These are phyloP conservation scores for Lachnellula subtilissima DNA, from an alignment of 2,329 filamentous ascomycete species.

Conservation along the genomic window DNA sequence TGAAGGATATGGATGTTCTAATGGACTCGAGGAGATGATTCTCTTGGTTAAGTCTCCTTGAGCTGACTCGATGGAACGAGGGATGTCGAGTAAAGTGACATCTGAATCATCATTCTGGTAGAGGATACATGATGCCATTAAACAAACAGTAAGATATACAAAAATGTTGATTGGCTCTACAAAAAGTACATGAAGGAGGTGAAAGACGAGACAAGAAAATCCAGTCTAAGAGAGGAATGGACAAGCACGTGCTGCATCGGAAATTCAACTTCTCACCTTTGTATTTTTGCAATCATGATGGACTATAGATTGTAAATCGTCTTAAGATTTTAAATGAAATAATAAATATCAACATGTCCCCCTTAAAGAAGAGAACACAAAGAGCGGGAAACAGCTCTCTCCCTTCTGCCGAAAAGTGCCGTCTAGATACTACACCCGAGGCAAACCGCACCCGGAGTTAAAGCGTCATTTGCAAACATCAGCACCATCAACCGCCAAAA, in stretches of 20 bases:
- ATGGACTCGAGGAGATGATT: constrained; percentile 37
- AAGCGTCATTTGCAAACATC: too few relatives aligned
- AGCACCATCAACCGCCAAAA: too few relatives aligned
- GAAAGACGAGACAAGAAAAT: background rate
- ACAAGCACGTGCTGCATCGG: background rate
- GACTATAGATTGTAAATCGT: too few relatives aligned
- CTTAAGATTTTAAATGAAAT: too few relatives aligned
- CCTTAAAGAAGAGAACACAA: too few relatives aligned
- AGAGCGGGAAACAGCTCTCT: too few relatives aligned
- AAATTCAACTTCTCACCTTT: too few relatives aligned
- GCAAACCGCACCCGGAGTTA: too few relatives aligned
- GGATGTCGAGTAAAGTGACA: constrained; percentile 62
- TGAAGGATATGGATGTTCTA: constrained; percentile 40
- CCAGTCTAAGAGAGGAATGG: background rate
- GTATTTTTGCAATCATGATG: too few relatives aligned
- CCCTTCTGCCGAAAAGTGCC: too few relatives aligned
- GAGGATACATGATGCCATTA: constrained; percentile 38
- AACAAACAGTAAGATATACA: background rate
- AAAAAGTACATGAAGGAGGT: background rate
- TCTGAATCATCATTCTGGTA: constrained; percentile 48
- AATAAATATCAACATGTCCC: too few relatives aligned
- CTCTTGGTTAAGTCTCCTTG: constrained; percentile 39
- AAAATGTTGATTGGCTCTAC: background rate
- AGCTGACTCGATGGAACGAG: constrained; percentile 61
- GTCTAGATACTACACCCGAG: too few relatives aligned